Conservation (phyloP, 1,139 yeast species). For the Lodderomyces parapsilosis region DNA sequence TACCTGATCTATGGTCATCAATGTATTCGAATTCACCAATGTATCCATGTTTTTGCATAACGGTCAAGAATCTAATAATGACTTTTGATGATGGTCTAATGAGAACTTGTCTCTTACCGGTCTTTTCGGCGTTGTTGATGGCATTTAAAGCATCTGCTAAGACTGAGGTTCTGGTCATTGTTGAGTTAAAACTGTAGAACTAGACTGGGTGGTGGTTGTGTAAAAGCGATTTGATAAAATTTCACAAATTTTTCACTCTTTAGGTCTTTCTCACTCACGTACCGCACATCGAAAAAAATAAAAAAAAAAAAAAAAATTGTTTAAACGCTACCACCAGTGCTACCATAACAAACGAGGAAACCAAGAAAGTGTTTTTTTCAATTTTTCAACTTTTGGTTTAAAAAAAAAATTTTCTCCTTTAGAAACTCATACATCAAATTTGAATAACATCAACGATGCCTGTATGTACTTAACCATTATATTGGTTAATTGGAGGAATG, state of each 20-base stretch:
- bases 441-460: slow-evolving; percentile 29
- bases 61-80: slow-evolving; percentile 92
- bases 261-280: no score
- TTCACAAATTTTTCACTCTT: slow-evolving; percentile 3
- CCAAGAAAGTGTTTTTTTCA: slow-evolving; percentile 8
- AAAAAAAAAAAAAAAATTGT: neutral
- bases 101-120: slow-evolving; percentile 99
- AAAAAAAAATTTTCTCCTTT: slow-evolving; percentile 6
- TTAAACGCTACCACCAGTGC: neutral
- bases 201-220: slow-evolving; percentile 2
- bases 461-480: slow-evolving; percentile 25
- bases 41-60: slow-evolving; percentile 99
- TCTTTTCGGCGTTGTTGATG: slow-evolving; percentile 98
- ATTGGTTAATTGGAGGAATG: slow-evolving; percentile 3
- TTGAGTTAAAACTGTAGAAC: slow-evolving; percentile 14
- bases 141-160: slow-evolving; percentile 99
- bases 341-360: neutral
- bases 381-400: slow-evolving; percentile 6
- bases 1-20: slow-evolving; percentile 99
- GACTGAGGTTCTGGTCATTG: slow-evolving; percentile 98
- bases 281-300: neutral
- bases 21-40: slow-evolving; percentile 98
- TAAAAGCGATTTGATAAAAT: neutral
- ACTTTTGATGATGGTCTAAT: slow-evolving; percentile 99
- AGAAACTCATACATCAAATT: slow-evolving; percentile 8